A percentile compares a stretch with the other conserved stretches of the same genome.
phyloP scores from a whole-genome alignment of 2,329 filamentous ascomycete genomes.

The Fusarium palustre region DNA sequence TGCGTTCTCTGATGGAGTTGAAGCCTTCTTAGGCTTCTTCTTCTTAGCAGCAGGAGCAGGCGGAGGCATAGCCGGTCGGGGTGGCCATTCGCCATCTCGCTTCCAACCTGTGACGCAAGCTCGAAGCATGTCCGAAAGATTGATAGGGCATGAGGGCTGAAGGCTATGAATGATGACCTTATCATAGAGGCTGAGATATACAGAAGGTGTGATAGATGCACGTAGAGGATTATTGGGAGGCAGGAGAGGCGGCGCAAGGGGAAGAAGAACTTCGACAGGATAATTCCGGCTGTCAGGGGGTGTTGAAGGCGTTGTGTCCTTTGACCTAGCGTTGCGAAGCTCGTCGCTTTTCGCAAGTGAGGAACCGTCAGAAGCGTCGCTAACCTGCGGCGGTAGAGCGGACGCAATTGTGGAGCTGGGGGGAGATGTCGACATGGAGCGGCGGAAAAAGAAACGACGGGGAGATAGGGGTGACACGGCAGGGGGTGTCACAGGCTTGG shows the following conservation, averaged over 20 bases:
- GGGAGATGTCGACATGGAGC: conserved; percentile 58
- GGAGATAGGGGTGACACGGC: conserved; percentile 60
- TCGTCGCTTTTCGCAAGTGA: conserved; percentile 56
- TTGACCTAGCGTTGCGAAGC: conserved; percentile 50
- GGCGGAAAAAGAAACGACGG: conserved; percentile 64
- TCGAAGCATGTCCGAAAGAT: conserved; percentile 82
- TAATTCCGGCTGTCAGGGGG: conserved; percentile 48
- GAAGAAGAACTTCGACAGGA: conserved; percentile 73
- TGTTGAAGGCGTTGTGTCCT: conserved; percentile 51
- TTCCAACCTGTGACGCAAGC: conserved; percentile 93
- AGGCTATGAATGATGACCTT: conserved; percentile 85
- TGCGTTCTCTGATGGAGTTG: conserved; percentile 39
- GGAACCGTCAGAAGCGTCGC: conserved; percentile 55
- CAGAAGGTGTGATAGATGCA: conserved; percentile 76
- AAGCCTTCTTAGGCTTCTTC: conserved; percentile 52
- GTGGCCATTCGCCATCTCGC: conserved; percentile 92
- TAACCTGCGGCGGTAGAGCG: conserved; percentile 40
- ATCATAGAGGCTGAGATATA: conserved; percentile 87
- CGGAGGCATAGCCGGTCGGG: conserved; percentile 58
- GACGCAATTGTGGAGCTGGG: conserved; percentile 45
- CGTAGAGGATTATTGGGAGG: conserved; percentile 81
- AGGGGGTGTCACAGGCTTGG: conserved; percentile 57
- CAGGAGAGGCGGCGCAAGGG: conserved; percentile 78
- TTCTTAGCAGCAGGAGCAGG: conserved; percentile 53
- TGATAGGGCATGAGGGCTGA: conserved; percentile 88